Conservation (phyloP, 768 basidiomycete species). For the Boletus vermiculosoides region DNA sequence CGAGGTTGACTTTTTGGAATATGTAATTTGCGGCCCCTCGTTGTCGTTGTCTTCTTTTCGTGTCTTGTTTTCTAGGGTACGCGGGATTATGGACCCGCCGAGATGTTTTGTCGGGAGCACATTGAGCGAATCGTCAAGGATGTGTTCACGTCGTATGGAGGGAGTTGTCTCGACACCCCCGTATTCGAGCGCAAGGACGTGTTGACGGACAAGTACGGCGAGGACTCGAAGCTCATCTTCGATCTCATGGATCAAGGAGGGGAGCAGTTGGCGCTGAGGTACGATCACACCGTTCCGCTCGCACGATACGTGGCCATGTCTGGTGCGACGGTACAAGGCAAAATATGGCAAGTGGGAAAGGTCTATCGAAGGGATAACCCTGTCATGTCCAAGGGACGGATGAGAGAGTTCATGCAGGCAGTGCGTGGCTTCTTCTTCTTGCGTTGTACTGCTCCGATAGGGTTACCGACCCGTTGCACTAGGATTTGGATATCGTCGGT, state of each 20-base stretch:
- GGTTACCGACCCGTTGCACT: not conserved
- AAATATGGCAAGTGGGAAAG: conserved; percentile 98
- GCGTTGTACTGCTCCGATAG: not conserved
- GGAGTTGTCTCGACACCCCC: conserved; percentile 91
- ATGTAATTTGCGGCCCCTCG: not conserved
- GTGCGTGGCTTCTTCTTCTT: conserved; percentile 40
- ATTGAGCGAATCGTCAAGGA: conserved; percentile 87
- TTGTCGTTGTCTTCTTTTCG: too few species aligned
- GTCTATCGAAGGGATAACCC: conserved; percentile 96
- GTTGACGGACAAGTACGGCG: conserved; percentile 94
- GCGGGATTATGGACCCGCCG: conserved; percentile 87
- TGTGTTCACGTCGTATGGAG: conserved; percentile 87
- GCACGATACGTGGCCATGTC: conserved; percentile 96
- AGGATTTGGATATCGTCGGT: conserved; percentile 97
- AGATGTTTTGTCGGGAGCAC: conserved; percentile 89
- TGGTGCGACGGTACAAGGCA: conserved; percentile 74
- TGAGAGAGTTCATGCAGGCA: conserved; percentile 98
- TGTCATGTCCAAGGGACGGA: conserved; percentile 95
- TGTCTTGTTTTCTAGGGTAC: conserved; percentile 64
- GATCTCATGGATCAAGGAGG: conserved; percentile 98
- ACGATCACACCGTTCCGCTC: conserved; percentile 96
- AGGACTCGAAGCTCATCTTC: conserved; percentile 96
- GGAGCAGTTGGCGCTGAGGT: conserved; percentile 89
- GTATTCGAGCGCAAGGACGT: conserved; percentile 98
- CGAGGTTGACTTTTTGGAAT: conserved; percentile 1